Conservation (phyloP, 78 protist species). For the Anaeramoeba flamelloides region DNA sequence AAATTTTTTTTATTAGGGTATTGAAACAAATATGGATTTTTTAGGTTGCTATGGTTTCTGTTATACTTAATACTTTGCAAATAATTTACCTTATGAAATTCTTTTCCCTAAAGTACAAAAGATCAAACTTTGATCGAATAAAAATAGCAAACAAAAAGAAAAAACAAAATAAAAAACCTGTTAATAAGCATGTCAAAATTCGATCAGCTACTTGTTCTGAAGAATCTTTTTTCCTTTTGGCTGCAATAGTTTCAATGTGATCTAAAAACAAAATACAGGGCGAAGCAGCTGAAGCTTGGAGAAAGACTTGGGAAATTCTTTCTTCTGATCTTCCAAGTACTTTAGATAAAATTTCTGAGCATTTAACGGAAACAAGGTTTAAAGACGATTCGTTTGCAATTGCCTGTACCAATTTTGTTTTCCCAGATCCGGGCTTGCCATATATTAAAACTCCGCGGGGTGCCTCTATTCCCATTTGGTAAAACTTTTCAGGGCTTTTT, state of each 20-base stretch:
- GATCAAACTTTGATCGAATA: too few relatives aligned
- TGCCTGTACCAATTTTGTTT: neutral
- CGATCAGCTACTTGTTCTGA: neutral
- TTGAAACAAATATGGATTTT: too few relatives aligned
- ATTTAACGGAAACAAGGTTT: neutral
- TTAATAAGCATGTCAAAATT: neutral
- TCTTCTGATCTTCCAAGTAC: neutral
- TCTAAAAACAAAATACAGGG: neutral
- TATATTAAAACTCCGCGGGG: neutral
- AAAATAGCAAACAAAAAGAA: too few relatives aligned
- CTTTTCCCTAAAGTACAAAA: too few relatives aligned
- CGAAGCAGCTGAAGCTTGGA: neutral
- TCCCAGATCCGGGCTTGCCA: neutral
- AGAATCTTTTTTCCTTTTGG: neutral
- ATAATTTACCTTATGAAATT: too few relatives aligned
- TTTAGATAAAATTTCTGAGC: neutral
- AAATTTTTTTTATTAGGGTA: too few relatives aligned
- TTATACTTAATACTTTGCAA: too few relatives aligned
- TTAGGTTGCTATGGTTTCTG: too few relatives aligned
- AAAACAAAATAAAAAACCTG: neutral
- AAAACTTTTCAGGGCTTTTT: neutral
- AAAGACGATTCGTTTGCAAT: neutral
- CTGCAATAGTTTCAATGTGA: neutral
- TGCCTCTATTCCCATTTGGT: neutral
- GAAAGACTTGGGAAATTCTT: neutral